Evolutionary conservation across 139 green algal species (phyloP).

Genomic region (Haematococcus sp.): DNA sequence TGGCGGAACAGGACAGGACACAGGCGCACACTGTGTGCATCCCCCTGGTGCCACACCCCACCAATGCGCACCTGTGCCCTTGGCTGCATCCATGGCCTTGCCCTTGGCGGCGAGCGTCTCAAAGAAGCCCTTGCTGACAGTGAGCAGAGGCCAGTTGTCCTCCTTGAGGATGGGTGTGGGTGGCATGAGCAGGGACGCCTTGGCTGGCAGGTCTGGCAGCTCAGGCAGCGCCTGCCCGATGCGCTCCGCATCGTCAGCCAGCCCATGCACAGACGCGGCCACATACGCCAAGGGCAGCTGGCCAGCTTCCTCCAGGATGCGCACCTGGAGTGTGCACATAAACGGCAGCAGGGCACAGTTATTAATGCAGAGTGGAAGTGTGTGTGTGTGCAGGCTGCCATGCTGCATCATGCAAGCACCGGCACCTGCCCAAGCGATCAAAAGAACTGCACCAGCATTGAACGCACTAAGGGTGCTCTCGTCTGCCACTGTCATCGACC

Average conservation of each 20-base stretch:
- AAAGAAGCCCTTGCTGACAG: conserved; percentile 96
- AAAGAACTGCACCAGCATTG: too few species aligned
- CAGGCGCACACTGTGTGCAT: too few species aligned
- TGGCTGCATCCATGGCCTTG: conserved; percentile 22
- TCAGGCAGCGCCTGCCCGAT: conserved; percentile 35
- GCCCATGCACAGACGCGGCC: conserved; percentile 82
- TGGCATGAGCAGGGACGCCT: conserved; percentile 37
- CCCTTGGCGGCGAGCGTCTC: conserved; percentile 81
- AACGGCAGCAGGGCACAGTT: background rate
- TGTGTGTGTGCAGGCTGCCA: too few species aligned
- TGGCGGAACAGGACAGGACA: too few species aligned
- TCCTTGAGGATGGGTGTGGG: conserved; percentile 58
- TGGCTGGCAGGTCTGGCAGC: conserved; percentile 22
- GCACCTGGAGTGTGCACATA: conserved; percentile 43
- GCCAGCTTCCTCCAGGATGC: conserved; percentile 89
- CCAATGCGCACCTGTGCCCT: background rate
- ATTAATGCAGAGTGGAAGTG: too few species aligned
- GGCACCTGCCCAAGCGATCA: too few species aligned
- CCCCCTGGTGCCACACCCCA: too few species aligned
- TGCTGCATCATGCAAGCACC: too few species aligned
- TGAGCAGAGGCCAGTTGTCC: conserved; percentile 98
- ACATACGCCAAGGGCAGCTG: conserved; percentile 91
- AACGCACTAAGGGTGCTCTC: background rate
- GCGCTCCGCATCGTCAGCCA: conserved; percentile 59
- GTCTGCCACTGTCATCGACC: background rate